These are phyloP conservation scores for Parastagonospora avenae DNA, from an alignment of 2,329 filamentous ascomycete genomes.

Conservation along the genomic window DNA sequence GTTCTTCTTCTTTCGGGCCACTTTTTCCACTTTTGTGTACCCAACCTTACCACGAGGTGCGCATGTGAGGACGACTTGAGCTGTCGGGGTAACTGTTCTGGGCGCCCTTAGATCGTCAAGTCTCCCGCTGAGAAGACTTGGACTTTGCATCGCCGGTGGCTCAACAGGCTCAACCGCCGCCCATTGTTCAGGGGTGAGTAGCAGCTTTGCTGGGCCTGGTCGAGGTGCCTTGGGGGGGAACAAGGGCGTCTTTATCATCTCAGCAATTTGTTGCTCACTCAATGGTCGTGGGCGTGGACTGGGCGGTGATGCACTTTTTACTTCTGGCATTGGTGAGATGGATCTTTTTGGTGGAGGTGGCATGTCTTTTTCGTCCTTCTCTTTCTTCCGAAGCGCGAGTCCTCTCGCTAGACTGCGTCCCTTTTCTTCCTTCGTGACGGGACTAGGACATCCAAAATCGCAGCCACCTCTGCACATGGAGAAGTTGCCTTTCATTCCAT, in stretches of 20 bases:
- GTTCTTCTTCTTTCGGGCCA: neutral
- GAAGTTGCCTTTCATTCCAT: neutral
- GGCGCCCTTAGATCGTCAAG: no score
- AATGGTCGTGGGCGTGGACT: neutral
- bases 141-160: no score
- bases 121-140: no score
- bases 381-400: neutral
- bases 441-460: neutral
- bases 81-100: no score
- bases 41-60: neutral
- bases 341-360: no score
- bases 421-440: neutral
- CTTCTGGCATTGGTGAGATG: neutral
- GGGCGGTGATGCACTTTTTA: neutral
- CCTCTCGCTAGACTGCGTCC: neutral
- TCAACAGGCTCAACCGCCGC: no score
- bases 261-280: no score
- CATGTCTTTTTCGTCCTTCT: neutral
- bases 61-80: neutral
- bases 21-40: neutral
- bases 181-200: no score
- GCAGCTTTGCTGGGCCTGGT: no score
- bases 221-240: no score
- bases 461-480: neutral
- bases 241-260: no score